Base-by-base conservation (phyloP, 495 filamentous ascomycete species). In the Sordaria brevicollis region DNA sequence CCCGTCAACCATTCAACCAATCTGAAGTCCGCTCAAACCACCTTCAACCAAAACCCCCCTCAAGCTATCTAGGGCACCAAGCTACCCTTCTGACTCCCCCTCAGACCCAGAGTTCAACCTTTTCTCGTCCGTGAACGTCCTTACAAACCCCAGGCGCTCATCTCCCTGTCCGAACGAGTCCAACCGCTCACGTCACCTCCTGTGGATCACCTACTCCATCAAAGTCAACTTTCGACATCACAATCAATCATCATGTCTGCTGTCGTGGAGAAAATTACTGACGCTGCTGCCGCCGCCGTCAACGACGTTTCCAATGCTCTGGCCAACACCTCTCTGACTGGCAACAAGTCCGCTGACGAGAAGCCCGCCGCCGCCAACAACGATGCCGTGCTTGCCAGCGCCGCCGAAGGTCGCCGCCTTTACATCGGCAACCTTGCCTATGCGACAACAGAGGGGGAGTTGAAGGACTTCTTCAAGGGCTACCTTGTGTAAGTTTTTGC, bases 381-480 rank as follows among this genome's bases (percentile, higher is more conserved):
- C 76, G 93, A 95, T 80, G 94, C 94, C 79, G 94, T 94, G 73
- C 89, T 93, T 78, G 93, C 93, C 83, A 97, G 93, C 84, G 95
- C 95, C 79, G 93, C 95, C 81, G 95, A 99, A 85, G 96, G 95
- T 80, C 92, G 95, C 86, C 93, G 95, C 84, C 89, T 99, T 73
- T 99, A 99, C 85, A 98, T 98, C 86, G 95, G 95, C 82, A 99
- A 99, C 86, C 93, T 99, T 88, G 95, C 95, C 69, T 98, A 99
- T 81, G 93, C 95, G 89, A 98, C 95, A 87, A 96, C 93, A 79
- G 95, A 98, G 92, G 95, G 92, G 89, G 93, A 97, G 88, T 92
- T 99, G 86, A 97, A 94, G 85, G 93, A 93, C 69, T 99, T 99
- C 88, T 99, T 99, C 89, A 91, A 92, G 84, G 90, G 87, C 82